A percentile compares a stretch with the other conserved stretches of the same genome.
phyloP scores from a whole-genome alignment of 2,329 filamentous ascomycete species.

The Epichloe festucae region DNA sequence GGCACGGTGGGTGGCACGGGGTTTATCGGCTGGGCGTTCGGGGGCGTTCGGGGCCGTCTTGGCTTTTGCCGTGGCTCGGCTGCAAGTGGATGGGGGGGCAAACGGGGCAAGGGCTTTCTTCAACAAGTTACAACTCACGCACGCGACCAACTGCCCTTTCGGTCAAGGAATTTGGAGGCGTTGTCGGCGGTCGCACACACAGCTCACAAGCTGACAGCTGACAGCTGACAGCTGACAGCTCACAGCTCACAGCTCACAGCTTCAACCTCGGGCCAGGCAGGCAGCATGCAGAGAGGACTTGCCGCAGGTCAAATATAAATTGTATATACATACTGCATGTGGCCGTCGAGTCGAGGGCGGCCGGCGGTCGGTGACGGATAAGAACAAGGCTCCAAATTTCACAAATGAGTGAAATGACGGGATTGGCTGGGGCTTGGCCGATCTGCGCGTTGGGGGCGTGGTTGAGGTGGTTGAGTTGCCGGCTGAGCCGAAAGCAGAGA shows the following conservation, averaged over 20 bases:
- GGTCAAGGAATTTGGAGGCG: neutral
- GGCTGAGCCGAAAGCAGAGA: slow-evolving; percentile 1
- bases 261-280: too few relatives aligned
- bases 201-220: too few relatives aligned
- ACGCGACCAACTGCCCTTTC: slow-evolving; percentile 10
- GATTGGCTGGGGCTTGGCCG: neutral
- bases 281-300: neutral
- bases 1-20: too few relatives aligned
- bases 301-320: neutral
- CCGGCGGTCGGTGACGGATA: slow-evolving; percentile 1
- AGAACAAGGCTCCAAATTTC: neutral
- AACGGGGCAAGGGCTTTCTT: neutral
- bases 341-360: neutral
- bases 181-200: neutral
- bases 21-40: neutral
- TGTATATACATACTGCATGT: neutral
- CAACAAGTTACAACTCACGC: slow-evolving; percentile 6
- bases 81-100: neutral
- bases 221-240: too few relatives aligned
- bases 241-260: too few relatives aligned
- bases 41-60: neutral
- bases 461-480: neutral
- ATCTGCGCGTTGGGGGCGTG: neutral
- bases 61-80: neutral
- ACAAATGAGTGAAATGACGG: neutral